A percentile compares a stretch with the other conserved stretches of the same genome.
phyloP scores from a whole-genome alignment of 495 filamentous ascomycete species.

The Penicillium maclennaniae region DNA sequence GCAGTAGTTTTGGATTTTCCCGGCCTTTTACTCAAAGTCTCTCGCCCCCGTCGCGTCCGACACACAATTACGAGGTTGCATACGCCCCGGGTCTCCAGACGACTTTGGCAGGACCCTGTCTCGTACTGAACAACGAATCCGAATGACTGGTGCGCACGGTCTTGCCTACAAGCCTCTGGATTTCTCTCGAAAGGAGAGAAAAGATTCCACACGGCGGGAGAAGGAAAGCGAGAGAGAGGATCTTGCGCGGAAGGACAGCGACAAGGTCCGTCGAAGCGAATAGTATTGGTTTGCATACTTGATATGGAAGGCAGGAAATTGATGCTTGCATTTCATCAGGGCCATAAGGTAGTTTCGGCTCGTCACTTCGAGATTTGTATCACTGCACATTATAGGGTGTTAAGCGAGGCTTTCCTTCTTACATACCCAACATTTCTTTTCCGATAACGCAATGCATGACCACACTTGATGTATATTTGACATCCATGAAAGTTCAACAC shows the following conservation, averaged over 20 bases:
- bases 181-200: slow-evolving; percentile 24
- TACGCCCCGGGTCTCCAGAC: slow-evolving; percentile 37
- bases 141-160: slow-evolving; percentile 38
- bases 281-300: not conserved
- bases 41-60: slow-evolving; percentile 27
- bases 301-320: not conserved
- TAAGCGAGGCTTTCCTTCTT: slow-evolving; percentile 1
- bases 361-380: not conserved
- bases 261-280: not conserved
- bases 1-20: slow-evolving; percentile 26
- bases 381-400: slow-evolving; percentile 12
- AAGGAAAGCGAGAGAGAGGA: not conserved
- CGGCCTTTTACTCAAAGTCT: slow-evolving; percentile 23
- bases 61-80: slow-evolving; percentile 37
- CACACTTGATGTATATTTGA: not conserved
- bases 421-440: slow-evolving; percentile 7
- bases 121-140: slow-evolving; percentile 39
- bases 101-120: slow-evolving; percentile 39
- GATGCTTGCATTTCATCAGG: not conserved
- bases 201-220: slow-evolving; percentile 10
- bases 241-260: not conserved
- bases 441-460: not conserved
- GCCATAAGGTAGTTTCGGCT: not conserved
- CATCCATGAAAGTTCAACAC: not conserved
- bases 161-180: slow-evolving; percentile 41